phyloP scores from a whole-genome alignment of 2,329 filamentous ascomycete genomes.

The Sphaerulina vaccinii region DNA sequence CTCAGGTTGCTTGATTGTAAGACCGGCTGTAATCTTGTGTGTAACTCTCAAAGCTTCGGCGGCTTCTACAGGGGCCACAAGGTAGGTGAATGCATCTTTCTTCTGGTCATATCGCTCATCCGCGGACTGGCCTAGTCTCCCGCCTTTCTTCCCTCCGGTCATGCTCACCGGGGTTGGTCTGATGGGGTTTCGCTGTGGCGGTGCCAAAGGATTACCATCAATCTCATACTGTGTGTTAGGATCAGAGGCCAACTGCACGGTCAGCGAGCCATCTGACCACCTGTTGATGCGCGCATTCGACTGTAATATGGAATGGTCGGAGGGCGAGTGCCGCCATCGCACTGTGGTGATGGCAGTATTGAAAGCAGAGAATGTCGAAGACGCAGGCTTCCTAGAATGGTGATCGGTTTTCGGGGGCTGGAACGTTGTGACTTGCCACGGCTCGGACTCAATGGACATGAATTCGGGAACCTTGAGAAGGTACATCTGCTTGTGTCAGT shows the following conservation, averaged over 20 bases:
- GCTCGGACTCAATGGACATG: slow-evolving; percentile 65
- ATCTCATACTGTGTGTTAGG: slow-evolving; percentile 71
- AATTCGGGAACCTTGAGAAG: slow-evolving; percentile 71
- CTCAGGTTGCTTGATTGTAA: slow-evolving; percentile 66
- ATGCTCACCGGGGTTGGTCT: slow-evolving; percentile 50
- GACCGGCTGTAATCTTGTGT: slow-evolving; percentile 72
- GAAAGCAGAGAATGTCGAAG: slow-evolving; percentile 57
- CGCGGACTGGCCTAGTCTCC: slow-evolving; percentile 26
- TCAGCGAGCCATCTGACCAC: slow-evolving; percentile 78
- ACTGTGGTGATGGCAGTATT: slow-evolving; percentile 66
- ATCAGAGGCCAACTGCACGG: slow-evolving; percentile 68
- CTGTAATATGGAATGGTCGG: slow-evolving; percentile 63
- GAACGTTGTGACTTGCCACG: slow-evolving; percentile 66
- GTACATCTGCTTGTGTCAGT: slow-evolving; percentile 55
- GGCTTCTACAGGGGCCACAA: slow-evolving; percentile 67
- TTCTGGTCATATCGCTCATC: slow-evolving; percentile 62
- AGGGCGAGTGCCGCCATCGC: slow-evolving; percentile 66
- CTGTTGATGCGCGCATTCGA: slow-evolving; percentile 73
- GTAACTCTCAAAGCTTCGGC: slow-evolving; percentile 69
- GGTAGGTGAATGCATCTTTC: slow-evolving; percentile 73
- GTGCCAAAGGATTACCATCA: slow-evolving; percentile 67
- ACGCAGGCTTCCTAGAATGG: slow-evolving; percentile 48
- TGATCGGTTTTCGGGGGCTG: slow-evolving; percentile 61
- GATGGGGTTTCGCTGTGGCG: slow-evolving; percentile 51
- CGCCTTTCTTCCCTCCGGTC: slow-evolving; percentile 34